Conservation (phyloP, 495 filamentous ascomycete genomes). For the Terfezia boudieri region DNA sequence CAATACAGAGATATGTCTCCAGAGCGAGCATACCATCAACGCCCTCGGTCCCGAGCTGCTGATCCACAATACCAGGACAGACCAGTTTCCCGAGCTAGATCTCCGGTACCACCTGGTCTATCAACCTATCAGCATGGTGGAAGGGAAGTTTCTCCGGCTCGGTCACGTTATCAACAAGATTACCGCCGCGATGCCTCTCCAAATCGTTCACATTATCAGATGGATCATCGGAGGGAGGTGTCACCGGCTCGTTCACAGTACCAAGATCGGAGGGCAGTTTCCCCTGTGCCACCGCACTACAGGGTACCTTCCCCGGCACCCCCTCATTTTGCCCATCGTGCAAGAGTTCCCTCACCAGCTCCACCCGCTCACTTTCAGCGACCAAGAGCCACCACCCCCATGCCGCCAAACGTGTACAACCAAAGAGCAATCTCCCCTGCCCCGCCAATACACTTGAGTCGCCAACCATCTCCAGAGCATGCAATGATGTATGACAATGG, state of each 20-base stretch:
- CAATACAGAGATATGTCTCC: conserved; percentile 15
- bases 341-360: conserved; percentile 3
- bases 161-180: conserved; percentile 10
- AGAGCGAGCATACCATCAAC: conserved; percentile 18
- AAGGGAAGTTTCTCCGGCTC: conserved; percentile 17
- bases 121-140: too few species aligned
- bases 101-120: conserved; percentile 8
- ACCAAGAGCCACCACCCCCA: conserved; percentile 21
- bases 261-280: conserved; percentile 6
- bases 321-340: conserved; percentile 7
- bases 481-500: conserved; percentile 17
- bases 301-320: not conserved
- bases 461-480: conserved; percentile 10
- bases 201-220: too few species aligned
- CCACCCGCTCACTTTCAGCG: conserved; percentile 14
- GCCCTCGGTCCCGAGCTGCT: conserved; percentile 14
- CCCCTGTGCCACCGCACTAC: conserved; percentile 11
- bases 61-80: conserved; percentile 14
- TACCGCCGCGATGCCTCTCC: not conserved
- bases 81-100: conserved; percentile 6
- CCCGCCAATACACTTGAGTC: conserved; percentile 10
- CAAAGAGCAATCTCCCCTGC: conserved; percentile 3
- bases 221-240: too few species aligned
- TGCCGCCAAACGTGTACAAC: conserved; percentile 11
- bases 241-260: not conserved